These are phyloP conservation scores for Hypoxylon subgilvum DNA, from an alignment of 495 filamentous ascomycete species.

Conservation along the genomic window DNA sequence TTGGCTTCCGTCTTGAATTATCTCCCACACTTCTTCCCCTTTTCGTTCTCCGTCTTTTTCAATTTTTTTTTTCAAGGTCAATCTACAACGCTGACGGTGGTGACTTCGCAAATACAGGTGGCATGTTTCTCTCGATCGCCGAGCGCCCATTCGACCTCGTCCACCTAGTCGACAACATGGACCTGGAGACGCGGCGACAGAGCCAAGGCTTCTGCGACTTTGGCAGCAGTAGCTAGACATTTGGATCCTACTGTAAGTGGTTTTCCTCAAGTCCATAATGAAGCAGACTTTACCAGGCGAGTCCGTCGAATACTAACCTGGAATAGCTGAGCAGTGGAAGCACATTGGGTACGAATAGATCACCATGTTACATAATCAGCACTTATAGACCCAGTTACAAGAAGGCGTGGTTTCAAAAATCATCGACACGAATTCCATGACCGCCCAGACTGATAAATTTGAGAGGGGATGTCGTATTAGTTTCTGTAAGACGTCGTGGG, in stretches of 20 bases:
- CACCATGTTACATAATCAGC: no score
- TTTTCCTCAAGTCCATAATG: no score
- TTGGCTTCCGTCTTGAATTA: not conserved
- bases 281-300: no score
- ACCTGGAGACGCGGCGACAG: slow-evolving; percentile 16
- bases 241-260: not conserved
- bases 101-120: slow-evolving; percentile 17
- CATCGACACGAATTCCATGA: no score
- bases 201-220: slow-evolving; percentile 34
- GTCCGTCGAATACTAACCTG: no score
- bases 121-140: slow-evolving; percentile 42
- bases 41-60: not conserved
- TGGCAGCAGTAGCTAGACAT: not conserved
- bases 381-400: no score
- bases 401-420: no score
- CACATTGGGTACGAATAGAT: no score
- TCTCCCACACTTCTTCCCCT: not conserved
- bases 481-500: slow-evolving; percentile 29
- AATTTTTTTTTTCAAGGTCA: not conserved
- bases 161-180: slow-evolving; percentile 27
- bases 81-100: not conserved
- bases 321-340: no score
- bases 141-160: slow-evolving; percentile 42
- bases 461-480: slow-evolving; percentile 46
- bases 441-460: no score